These are phyloP conservation scores for Paxillus involutus DNA, from an alignment of 768 basidiomycete species.

Conservation along the genomic window DNA sequence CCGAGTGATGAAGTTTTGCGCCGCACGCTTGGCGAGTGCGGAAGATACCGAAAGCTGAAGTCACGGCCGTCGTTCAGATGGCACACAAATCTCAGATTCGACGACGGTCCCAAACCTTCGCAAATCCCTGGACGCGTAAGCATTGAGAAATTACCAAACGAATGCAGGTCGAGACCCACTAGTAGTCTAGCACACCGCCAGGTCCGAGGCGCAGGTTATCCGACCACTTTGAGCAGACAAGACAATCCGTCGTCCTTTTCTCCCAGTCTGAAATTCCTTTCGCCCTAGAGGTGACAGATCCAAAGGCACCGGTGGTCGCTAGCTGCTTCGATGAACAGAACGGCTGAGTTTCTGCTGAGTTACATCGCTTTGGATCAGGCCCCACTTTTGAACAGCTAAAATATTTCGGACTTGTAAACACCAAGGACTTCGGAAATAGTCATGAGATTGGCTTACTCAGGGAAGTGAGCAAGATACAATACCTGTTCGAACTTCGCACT, in stretches of 20 bases:
- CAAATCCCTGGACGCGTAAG: background rate
- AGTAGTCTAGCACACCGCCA: no score
- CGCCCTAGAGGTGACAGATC: background rate
- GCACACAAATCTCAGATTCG: conserved; percentile 32
- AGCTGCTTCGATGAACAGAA: background rate
- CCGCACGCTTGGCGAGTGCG: conserved; percentile 14
- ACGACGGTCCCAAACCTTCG: conserved; percentile 8
- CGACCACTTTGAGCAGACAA: no score
- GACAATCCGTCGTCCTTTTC: no score
- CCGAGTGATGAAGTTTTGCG: conserved; percentile 13
- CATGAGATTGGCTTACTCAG: no score
- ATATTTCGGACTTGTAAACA: no score
- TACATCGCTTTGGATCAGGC: background rate
- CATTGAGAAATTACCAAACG: no score
- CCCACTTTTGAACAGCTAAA: background rate
- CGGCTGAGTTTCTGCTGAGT: background rate
- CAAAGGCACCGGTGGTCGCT: background rate
- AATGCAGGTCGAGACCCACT: no score
- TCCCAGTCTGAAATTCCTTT: background rate
- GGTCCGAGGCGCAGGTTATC: no score
- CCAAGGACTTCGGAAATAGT: background rate
- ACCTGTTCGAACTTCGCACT: background rate
- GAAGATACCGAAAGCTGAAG: conserved; percentile 24
- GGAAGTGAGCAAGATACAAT: background rate
- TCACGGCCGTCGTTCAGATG: conserved; percentile 13